Base-by-base conservation (phyloP, 306 rosid genomes). In the Cicer chorassanicum region DNA sequence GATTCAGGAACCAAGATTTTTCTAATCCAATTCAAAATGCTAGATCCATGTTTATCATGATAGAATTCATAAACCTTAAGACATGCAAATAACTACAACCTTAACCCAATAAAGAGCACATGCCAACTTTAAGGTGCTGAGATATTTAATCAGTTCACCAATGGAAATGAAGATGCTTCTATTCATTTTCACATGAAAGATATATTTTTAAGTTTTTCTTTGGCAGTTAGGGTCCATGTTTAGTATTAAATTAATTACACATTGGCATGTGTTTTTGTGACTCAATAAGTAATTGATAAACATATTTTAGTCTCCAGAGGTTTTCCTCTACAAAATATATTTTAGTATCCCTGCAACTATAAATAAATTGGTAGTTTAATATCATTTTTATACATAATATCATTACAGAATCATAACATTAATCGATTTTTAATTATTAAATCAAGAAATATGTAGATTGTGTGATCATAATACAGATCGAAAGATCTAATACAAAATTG, bases 31-130 rank as follows among this genome's bases (percentile, higher is more conserved):
- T 69, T 75, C 84, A 80, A 76, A 68, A 70, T 79, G 73, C 56
- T 82, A 76, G 86, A 77, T 86, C 82, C 83, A 76, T 73, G 84
- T 74, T 85, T 82, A 73, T 61, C 73, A 66, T 78, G 76, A 62
- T 77, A 78, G 74, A 34, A 78, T 74, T 83, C 42, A 65, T 76
- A 73, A 65, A 74, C 60, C 63, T 68, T 34, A 24, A 59, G 62
- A 42, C 57, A 80, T 82, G 77, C 49, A 74, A 82, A 80, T 73
- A 42, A 57, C 59, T 68, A 56, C 24, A 68, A 68, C 18, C 69
- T 76, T 76, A 72, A 69, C 73, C 60, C 34, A 85, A 82, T 75
- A 83, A 88, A 57, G 59, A 83, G 66, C 77, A 38, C 24, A 13
- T 48, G 57, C 6, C 53, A 43, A 48, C 65, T 63, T 29, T 43